Percentiles rank a stretch among this genome's conserved stretches.
Conservation (phyloP, 352 stramenopile genomes). For the Blastocystis sp. region DNA sequence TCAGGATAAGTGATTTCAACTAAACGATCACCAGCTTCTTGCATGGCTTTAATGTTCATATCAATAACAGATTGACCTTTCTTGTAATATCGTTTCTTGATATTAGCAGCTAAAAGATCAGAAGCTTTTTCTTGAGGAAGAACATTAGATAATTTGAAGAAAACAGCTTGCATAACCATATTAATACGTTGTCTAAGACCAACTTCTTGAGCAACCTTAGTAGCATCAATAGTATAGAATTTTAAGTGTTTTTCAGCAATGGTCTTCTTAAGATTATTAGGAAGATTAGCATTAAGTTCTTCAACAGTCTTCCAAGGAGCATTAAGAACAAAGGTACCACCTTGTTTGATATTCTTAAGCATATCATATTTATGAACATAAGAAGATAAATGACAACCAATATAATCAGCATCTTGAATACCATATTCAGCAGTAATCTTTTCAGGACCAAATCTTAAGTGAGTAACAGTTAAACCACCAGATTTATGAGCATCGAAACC, state of each 20-base stretch:
- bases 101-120: neutral
- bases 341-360: conserved; percentile 45
- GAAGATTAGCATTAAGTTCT: conserved; percentile 43
- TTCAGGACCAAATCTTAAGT: conserved; percentile 23
- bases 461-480: conserved; percentile 47
- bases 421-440: conserved; percentile 30
- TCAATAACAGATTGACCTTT: conserved; percentile 14
- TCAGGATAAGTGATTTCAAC: conserved; percentile 40
- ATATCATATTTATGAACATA: conserved; percentile 52
- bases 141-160: conserved; percentile 3
- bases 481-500: conserved; percentile 50
- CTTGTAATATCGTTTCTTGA: neutral
- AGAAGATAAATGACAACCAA: conserved; percentile 49
- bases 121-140: neutral
- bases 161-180: conserved; percentile 45
- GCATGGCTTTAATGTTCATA: conserved; percentile 20
- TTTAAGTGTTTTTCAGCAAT: conserved; percentile 44
- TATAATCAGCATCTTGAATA: conserved; percentile 43
- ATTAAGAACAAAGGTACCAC: conserved; percentile 25
- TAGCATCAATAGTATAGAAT: conserved; percentile 48
- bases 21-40: neutral
- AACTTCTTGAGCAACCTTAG: conserved; percentile 44
- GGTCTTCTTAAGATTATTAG: conserved; percentile 43
- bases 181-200: conserved; percentile 49
- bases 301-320: conserved; percentile 39